Percentiles rank a stretch among this genome's conserved stretches.
Evolutionary conservation across 352 stramenopile genomes (phyloP).

Genomic region (Globisporangium takayamanum): DNA sequence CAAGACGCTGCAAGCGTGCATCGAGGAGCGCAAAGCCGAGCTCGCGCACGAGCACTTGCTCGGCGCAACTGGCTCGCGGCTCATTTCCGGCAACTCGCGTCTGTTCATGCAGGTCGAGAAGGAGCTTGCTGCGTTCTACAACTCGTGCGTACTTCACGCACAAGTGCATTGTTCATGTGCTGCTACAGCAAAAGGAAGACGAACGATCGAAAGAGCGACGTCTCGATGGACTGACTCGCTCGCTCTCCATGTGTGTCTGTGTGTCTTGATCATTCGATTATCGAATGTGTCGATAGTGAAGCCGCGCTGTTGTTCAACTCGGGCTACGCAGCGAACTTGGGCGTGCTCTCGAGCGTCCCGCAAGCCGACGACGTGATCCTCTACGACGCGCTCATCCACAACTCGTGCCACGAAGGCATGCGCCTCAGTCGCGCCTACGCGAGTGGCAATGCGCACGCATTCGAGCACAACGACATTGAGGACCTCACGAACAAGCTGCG

Average conservation of each 20-base stretch:
- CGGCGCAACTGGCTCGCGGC: conserved; percentile 85
- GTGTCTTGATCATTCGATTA: background rate
- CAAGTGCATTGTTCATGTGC: background rate
- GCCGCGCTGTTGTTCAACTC: conserved; percentile 94
- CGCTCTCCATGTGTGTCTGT: no score
- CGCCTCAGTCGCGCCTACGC: conserved; percentile 73
- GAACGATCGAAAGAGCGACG: background rate
- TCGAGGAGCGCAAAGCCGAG: conserved; percentile 36
- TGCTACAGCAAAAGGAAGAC: no score
- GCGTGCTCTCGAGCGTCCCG: conserved; percentile 89
- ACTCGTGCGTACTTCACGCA: conserved; percentile 25
- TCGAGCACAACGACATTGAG: conserved; percentile 90
- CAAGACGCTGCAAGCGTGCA: conserved; percentile 39
- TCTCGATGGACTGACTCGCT: no score
- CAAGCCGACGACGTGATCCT: conserved; percentile 89
- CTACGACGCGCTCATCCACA: conserved; percentile 96
- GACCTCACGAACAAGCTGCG: conserved; percentile 53
- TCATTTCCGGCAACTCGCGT: conserved; percentile 92
- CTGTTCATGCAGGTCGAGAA: conserved; percentile 88
- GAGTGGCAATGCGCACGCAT: conserved; percentile 41
- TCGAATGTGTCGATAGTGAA: conserved; percentile 30
- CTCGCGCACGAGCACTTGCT: conserved; percentile 21
- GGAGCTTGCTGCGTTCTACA: conserved; percentile 82
- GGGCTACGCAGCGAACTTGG: conserved; percentile 95
- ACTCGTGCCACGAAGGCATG: conserved; percentile 94